Evolutionary conservation across 805 yeast genomes (phyloP).

Genomic region (Candida xyloterini): DNA sequence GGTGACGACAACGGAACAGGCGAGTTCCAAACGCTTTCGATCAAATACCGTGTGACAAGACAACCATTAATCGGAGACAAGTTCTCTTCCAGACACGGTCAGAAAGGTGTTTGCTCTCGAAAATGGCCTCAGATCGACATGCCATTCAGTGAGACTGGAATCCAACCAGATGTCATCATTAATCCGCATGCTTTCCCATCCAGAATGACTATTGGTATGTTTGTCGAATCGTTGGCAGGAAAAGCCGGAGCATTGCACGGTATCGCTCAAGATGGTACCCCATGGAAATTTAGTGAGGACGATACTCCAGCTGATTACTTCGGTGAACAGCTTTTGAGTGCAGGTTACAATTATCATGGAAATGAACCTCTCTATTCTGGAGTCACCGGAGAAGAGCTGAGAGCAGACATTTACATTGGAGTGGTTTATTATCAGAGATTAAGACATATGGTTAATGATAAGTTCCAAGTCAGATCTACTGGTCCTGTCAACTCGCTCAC

Average conservation of each 20-base stretch:
- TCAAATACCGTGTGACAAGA: constrained; percentile 88
- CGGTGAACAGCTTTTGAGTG: constrained; percentile 82
- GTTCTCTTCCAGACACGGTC: constrained; percentile 97
- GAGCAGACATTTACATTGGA: constrained; percentile 95
- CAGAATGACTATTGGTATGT: constrained; percentile 99
- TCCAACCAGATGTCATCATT: constrained; percentile 95
- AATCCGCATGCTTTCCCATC: constrained; percentile 99
- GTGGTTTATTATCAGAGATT: constrained; percentile 96
- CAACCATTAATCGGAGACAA: constrained; percentile 96
- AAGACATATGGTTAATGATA: constrained; percentile 99
- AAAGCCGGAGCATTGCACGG: constrained; percentile 98
- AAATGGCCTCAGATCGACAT: constrained; percentile 96
- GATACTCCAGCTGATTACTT: constrained; percentile 97
- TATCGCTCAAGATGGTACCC: constrained; percentile 94
- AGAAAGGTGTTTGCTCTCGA: constrained; percentile 97
- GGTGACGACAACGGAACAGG: constrained; percentile 77
- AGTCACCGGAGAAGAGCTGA: constrained; percentile 94
- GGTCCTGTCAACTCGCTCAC: constrained; percentile 97
- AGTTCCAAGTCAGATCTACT: constrained; percentile 98
- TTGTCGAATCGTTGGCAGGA: constrained; percentile 97
- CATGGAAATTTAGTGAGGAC: constrained; percentile 87
- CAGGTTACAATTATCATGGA: constrained; percentile 97
- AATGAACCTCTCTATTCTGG: constrained; percentile 99
- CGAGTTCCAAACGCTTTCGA: constrained; percentile 81
- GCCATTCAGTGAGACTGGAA: constrained; percentile 96